These are phyloP conservation scores for Pyronema omphalodes DNA, from an alignment of 495 filamentous ascomycete species.

Conservation along the genomic window DNA sequence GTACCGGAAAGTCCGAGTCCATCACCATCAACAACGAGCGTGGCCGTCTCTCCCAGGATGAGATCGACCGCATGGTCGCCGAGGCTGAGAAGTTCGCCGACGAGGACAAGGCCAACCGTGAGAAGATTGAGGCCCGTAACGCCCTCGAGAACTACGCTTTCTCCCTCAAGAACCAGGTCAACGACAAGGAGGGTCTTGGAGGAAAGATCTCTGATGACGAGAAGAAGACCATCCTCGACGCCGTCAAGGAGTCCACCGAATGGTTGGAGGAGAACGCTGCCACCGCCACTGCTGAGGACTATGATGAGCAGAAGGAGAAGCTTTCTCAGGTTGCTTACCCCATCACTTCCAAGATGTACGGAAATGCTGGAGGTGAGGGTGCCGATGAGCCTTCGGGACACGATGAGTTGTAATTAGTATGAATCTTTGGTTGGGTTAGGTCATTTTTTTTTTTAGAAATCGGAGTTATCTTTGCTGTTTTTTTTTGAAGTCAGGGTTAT, in stretches of 20 bases:
- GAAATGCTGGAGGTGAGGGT: constrained; percentile 40
- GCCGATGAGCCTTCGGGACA: constrained; percentile 61
- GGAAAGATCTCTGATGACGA: constrained; percentile 97
- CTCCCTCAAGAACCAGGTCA: constrained; percentile 96
- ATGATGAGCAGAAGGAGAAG: constrained; percentile 99
- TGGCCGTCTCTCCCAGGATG: constrained; percentile 84
- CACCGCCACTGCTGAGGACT: constrained; percentile 77
- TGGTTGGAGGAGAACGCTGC: constrained; percentile 95
- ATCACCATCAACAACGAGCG: constrained; percentile 99
- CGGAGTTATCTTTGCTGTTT: neutral
- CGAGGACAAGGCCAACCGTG: constrained; percentile 93
- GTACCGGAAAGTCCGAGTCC: constrained; percentile 85
- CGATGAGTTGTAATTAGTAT: constrained; percentile 64
- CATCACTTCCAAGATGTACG: constrained; percentile 83
- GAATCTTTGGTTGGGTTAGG: neutral
- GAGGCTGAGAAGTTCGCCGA: constrained; percentile 97
- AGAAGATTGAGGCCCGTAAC: constrained; percentile 88
- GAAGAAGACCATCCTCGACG: constrained; percentile 91
- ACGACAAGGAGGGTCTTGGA: constrained; percentile 90
- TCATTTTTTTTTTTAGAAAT: neutral
- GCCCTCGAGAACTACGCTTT: constrained; percentile 92
- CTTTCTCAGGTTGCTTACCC: constrained; percentile 90
- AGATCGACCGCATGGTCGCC: constrained; percentile 94
- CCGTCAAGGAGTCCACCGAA: constrained; percentile 91
- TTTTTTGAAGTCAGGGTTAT: neutral